Percentiles rank a stretch among this genome's conserved stretches.
phyloP scores from a whole-genome alignment of 2,329 filamentous ascomycete species.

The Beauveria brongniartii region DNA sequence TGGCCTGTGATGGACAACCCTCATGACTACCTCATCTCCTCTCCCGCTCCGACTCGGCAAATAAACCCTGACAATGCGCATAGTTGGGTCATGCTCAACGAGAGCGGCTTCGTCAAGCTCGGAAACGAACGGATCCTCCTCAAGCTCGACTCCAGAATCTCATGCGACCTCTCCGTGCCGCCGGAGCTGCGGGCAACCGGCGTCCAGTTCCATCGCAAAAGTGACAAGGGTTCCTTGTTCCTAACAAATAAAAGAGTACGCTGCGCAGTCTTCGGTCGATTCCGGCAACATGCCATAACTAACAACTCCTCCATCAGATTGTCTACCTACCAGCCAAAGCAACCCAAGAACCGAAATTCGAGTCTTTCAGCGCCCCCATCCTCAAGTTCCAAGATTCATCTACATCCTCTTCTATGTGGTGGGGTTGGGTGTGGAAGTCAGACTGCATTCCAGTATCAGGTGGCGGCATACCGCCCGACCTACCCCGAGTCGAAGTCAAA shows the following conservation, averaged over 20 bases:
- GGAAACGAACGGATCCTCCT: slow-evolving; percentile 77
- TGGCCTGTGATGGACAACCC: slow-evolving; percentile 32
- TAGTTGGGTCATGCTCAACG: slow-evolving; percentile 87
- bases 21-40: slow-evolving; percentile 33
- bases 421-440: slow-evolving; percentile 86
- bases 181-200: slow-evolving; percentile 53
- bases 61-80: slow-evolving; percentile 46
- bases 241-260: slow-evolving; percentile 79
- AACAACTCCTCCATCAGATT: slow-evolving; percentile 43
- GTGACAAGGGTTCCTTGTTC: slow-evolving; percentile 66
- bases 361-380: slow-evolving; percentile 84
- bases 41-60: slow-evolving; percentile 24
- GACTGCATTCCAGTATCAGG: slow-evolving; percentile 72
- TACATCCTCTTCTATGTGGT: slow-evolving; percentile 74
- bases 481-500: slow-evolving; percentile 69
- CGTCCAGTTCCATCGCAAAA: slow-evolving; percentile 60
- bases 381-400: slow-evolving; percentile 81
- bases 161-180: slow-evolving; percentile 64
- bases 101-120: slow-evolving; percentile 72
- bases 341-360: slow-evolving; percentile 52
- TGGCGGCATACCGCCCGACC: slow-evolving; percentile 69
- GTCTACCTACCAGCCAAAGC: slow-evolving; percentile 75
- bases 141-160: slow-evolving; percentile 71
- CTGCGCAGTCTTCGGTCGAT: background rate
- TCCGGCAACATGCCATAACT: background rate